Conservation (phyloP, 148 eudicot genomes). For the Silene uniflora region DNA sequence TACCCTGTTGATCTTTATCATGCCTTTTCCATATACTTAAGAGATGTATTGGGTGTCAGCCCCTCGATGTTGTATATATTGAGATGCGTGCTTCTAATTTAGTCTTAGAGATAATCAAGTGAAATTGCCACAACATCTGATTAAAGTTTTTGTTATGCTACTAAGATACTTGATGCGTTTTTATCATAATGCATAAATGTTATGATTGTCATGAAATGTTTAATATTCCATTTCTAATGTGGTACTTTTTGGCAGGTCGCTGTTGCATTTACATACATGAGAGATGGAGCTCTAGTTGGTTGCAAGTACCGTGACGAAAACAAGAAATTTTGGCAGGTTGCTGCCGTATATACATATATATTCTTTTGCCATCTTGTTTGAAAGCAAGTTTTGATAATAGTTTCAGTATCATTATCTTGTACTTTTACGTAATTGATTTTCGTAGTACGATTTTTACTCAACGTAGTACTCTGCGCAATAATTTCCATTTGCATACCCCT, state of each 20-base stretch:
- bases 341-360: neutral
- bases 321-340: conserved; percentile 95
- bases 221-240: neutral
- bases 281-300: conserved; percentile 60
- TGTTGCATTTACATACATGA: conserved; percentile 51
- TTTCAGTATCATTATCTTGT: neutral
- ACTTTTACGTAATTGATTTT: too few species aligned
- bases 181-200: neutral
- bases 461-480: too few species aligned
- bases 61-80: neutral
- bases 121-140: neutral
- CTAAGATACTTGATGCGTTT: neutral
- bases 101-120: neutral
- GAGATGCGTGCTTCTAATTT: neutral
- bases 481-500: too few species aligned
- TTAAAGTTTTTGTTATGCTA: neutral
- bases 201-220: neutral
- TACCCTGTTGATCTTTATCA: neutral
- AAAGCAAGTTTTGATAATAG: neutral
- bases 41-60: neutral
- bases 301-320: conserved; percentile 74
- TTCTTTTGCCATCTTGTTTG: conserved; percentile 12
- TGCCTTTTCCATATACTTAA: neutral
- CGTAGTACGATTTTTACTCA: too few species aligned
- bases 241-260: neutral